Base-by-base conservation (phyloP, 148 eudicot species). In the Chenopodium suecicum region DNA sequence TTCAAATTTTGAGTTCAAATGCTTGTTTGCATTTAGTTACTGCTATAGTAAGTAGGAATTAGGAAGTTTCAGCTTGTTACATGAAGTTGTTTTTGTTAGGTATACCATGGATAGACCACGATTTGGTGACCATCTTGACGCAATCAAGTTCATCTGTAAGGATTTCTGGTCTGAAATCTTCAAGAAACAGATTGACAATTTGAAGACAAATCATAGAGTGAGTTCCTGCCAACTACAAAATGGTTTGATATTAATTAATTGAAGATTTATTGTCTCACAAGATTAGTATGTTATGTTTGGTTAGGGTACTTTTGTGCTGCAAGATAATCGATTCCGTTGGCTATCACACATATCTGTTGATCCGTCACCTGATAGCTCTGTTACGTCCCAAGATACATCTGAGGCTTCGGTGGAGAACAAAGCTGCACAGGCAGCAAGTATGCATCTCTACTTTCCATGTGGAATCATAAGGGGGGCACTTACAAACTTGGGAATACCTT, bases 371-470 rank as follows among this genome's bases (percentile, higher is more conserved):
- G 94, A 88, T 58, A 83, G 84, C 29, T 29, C 88, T 62, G 87
- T 76, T 78, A 72, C 87, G 46, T 60, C 89, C 85, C 90, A 85
- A 90, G 98, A 94, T 85, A 88, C 89, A 74, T 80, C 92, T 31
- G 87, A 80, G 67, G 75, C 89, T 34, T 80, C 85, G 83, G 88
- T 83, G 47, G 98, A 88, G 79, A 96, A 89, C 89, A 94, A 92
- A 80, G 90, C 90, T 83, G 92, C 95, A 41, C 95, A 94, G 87
- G 93, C 97, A 37, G 89, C 97, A 37, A 92, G 95, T 77, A 91
- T 96, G 98, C 96, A 92, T 90, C 98, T 96, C 78, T 94, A 96
- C 86, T 96, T 96, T 75, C 99, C 99, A 9, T 96, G 99, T 91
- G 99, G 99, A 82, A 96, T 96, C 82, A 92, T 96, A 85, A 89